Conservation (phyloP, 352 stramenopile species). For the Aphanomyces invadans region DNA sequence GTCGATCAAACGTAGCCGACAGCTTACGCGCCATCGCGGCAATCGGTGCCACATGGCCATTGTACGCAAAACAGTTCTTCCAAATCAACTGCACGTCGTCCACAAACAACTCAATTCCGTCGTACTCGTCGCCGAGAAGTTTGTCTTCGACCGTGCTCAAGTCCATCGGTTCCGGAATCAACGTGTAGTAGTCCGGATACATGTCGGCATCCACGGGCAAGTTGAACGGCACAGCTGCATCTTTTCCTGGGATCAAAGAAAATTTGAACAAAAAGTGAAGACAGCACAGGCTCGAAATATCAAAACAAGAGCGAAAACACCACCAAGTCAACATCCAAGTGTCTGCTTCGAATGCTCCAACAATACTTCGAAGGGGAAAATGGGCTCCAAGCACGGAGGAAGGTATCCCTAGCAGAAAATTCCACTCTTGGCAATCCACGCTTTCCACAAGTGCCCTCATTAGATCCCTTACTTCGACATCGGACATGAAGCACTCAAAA, state of each 20-base stretch:
- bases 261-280: neutral
- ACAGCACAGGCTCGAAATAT: no score
- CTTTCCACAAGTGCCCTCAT: no score
- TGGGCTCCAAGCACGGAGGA: no score
- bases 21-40: constrained; percentile 67
- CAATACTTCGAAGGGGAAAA: no score
- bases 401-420: no score
- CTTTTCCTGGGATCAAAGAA: constrained; percentile 36
- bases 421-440: no score
- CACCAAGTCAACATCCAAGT: no score
- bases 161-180: constrained; percentile 76
- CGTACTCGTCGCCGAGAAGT: constrained; percentile 77
- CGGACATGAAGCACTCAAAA: no score
- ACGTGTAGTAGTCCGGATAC: constrained; percentile 76
- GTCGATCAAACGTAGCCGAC: constrained; percentile 60
- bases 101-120: constrained; percentile 69
- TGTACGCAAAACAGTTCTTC: constrained; percentile 84
- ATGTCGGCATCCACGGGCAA: constrained; percentile 74
- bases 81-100: constrained; percentile 75
- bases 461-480: no score
- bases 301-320: no score
- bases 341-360: no score
- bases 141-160: constrained; percentile 75
- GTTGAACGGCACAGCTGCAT: constrained; percentile 70
- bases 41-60: constrained; percentile 74